Base-by-base conservation (phyloP, 208 protist species). In the Phytomonas sp. region DNA sequence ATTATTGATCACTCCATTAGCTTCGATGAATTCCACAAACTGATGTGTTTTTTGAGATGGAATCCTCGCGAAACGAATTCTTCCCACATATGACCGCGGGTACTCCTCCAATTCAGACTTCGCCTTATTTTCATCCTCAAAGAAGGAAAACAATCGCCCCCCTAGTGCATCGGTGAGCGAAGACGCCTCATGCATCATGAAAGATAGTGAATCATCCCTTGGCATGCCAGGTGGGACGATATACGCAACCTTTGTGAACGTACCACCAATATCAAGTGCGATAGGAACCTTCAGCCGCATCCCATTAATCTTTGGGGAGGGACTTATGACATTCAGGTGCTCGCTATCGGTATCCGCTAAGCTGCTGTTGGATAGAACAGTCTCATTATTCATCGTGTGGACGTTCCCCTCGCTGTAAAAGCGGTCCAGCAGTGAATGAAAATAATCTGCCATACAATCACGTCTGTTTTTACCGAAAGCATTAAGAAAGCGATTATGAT, bases 211-310 rank as follows among this genome's bases (percentile, higher is more conserved):
- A 32, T 59, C 26, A 11, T 23, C 19, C 29, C 29, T 11, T 29
- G 60, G 72, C 42, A 66, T 37, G 29, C 73, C 75, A 7, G 91
- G 91, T 7, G 89, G 89, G 71, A 87, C 73, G 32, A 97, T 73
- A 66, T 86, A 97, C 29, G 87, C 82, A n/a, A 97, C 67, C 73
- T 97, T 97, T 26, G 88, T 86, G 70, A 94, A 95, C 32, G 89
- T 97, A 56, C 92, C 92, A 23, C 92, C 92, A 77, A 97, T 95
- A 74, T 97, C 92, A 52, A 97, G 80, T 26, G 83, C 81, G 26
- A 90, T 61, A 11, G 92, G 92, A 26, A 94, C 86, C 31, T 72
- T 73, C 29, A 93, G 69, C 30, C 59, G 34, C 19, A 82, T 40
- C 0, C 16, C 23, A 26, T 65, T 19, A 0, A 26, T 60, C 0